Conservation (phyloP, 2,329 filamentous ascomycete species). For the Aureobasidium vineae region DNA sequence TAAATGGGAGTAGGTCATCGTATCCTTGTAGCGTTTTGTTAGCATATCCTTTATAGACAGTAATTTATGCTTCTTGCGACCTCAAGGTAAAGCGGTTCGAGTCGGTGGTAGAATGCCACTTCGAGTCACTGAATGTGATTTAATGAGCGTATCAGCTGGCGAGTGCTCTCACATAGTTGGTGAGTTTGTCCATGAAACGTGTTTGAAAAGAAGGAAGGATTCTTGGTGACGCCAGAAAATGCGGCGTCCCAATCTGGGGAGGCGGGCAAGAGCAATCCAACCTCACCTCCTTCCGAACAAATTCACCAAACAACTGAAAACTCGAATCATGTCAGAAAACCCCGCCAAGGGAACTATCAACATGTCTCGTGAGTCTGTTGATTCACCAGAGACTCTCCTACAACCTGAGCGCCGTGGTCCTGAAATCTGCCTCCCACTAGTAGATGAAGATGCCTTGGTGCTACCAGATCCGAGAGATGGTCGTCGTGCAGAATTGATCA, state of each 20-base stretch:
- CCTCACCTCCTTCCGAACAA: not conserved
- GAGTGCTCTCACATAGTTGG: too few species aligned
- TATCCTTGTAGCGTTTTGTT: not conserved
- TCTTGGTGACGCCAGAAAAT: not conserved
- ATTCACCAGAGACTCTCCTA: not conserved
- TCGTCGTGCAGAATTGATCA: not conserved
- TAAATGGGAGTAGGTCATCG: conserved; percentile 38
- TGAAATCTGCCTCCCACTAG: not conserved
- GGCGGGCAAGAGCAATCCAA: not conserved
- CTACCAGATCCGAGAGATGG: not conserved
- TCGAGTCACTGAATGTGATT: too few species aligned
- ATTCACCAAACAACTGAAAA: not conserved
- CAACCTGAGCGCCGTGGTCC: not conserved
- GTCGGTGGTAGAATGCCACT: too few species aligned
- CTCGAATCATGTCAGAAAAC: not conserved
- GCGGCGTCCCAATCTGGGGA: not conserved
- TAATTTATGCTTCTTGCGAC: not conserved
- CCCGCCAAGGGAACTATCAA: not conserved
- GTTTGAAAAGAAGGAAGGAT: not conserved
- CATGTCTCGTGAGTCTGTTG: not conserved
- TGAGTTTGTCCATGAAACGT: not conserved
- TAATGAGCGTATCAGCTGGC: too few species aligned
- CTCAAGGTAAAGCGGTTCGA: too few species aligned
- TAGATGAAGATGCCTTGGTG: not conserved
- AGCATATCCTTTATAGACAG: not conserved